These are phyloP conservation scores for Penicillium antarcticum DNA, from an alignment of 495 filamentous ascomycete genomes.

Conservation along the genomic window DNA sequence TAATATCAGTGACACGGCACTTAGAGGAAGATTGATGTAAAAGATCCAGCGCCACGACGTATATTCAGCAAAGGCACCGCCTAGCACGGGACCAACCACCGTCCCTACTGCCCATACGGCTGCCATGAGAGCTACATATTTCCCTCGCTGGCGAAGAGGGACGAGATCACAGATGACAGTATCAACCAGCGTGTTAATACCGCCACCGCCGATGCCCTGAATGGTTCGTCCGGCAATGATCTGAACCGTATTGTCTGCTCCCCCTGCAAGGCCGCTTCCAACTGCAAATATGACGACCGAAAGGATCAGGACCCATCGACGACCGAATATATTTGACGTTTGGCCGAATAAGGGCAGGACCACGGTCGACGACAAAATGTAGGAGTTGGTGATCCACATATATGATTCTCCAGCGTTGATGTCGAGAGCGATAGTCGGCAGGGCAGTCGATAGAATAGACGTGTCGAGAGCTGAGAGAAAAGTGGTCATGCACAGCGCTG, in stretches of 20 bases:
- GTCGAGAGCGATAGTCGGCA: slow-evolving; percentile 35
- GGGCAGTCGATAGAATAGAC: slow-evolving; percentile 37
- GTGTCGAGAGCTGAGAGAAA: slow-evolving; percentile 32
- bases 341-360: slow-evolving; percentile 33
- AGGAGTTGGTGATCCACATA: slow-evolving; percentile 42
- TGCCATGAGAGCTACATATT: slow-evolving; percentile 21
- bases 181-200: slow-evolving; percentile 27
- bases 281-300: slow-evolving; percentile 32
- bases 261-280: slow-evolving; percentile 39
- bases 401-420: slow-evolving; percentile 33
- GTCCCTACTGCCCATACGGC: slow-evolving; percentile 21
- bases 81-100: slow-evolving; percentile 30
- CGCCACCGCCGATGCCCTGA: slow-evolving; percentile 31
- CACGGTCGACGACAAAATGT: slow-evolving; percentile 28
- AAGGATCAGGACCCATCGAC: slow-evolving; percentile 37
- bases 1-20: slow-evolving; percentile 45
- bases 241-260: slow-evolving; percentile 20
- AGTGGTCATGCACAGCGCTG: slow-evolving; percentile 27
- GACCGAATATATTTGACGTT: slow-evolving; percentile 48
- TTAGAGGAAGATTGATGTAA: slow-evolving; percentile 59
- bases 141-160: slow-evolving; percentile 29
- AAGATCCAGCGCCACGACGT: slow-evolving; percentile 59
- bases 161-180: slow-evolving; percentile 34
- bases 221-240: slow-evolving; percentile 25
- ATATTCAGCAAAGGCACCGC: slow-evolving; percentile 22